Base-by-base conservation (phyloP, 2,329 filamentous ascomycete genomes). In the Alternaria ethzedia region DNA sequence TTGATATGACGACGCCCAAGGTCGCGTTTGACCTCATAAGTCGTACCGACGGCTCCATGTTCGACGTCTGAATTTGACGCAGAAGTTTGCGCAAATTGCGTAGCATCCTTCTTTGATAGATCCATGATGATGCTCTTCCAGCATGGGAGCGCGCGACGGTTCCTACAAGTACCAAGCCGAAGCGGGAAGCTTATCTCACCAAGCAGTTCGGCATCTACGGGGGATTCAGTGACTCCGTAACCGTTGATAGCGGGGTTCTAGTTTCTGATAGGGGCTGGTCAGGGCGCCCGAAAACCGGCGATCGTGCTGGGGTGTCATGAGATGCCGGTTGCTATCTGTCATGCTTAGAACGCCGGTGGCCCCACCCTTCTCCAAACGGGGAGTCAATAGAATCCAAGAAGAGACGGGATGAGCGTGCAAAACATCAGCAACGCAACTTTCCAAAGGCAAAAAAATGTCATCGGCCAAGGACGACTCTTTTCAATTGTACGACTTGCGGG, bases 1-100 rank as follows among this genome's bases (percentile, higher is more conserved):
- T 67, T 65, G 52, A 67, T 60, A 44, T 67, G 65, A 2, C 65
- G 58, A 30, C 58, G 58, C 6, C 46, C 41, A 10, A 67, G 56
- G 25, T 65, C 61, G 25, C 64, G 61, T 49, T 59, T 66, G 30
- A 49, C 50, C 28, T 54, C 50, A 23, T 54, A 41, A 4, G 30
- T 54, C 20, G 50, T 54, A 47, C 44, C 57, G 10, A 63, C 21
- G 13, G 23, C 57, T 32, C 26, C 23, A 20, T 59, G n/a, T 5
- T 55, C 61, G 21, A 59, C 17, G 4, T 63, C 56, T 11, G 49
- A 55, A 2, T 54, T 63, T n/a, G 50, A 54, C 28, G 50, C 50
- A 54, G 17, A 54, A 2, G 28, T 41, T 36, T 54, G 50, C 26
- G 17, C 50, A 13, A 54, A 2, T 25, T 54, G 50, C 50, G 50